These are phyloP conservation scores for Xerocomus cyaneibrunnescens DNA, from an alignment of 1,284 basidiomycete species.

Conservation along the genomic window DNA sequence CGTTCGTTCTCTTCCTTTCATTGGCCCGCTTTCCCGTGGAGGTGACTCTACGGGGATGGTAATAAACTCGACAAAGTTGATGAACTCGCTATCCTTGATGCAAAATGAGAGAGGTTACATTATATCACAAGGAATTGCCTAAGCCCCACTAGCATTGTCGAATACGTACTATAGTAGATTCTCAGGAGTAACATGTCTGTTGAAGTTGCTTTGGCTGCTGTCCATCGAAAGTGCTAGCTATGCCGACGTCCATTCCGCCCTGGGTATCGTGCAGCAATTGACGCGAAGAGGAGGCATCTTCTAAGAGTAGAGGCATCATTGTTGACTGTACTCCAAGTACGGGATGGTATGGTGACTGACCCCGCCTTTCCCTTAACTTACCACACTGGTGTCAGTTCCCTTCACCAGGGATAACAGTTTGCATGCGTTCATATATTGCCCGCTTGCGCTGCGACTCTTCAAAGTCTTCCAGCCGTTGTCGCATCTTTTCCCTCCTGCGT, in stretches of 20 bases:
- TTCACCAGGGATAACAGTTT: slow-evolving; percentile 43
- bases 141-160: too few species aligned
- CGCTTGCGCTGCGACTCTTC: slow-evolving; percentile 63
- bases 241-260: background rate
- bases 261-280: background rate
- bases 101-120: background rate
- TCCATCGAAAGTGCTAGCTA: slow-evolving; percentile 7
- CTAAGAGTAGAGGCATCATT: background rate
- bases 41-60: background rate
- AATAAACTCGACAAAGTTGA: background rate
- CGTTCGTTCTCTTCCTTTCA: background rate
- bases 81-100: background rate
- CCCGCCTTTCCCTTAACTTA: background rate
- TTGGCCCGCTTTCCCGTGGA: background rate
- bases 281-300: background rate
- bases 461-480: slow-evolving; percentile 64
- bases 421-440: slow-evolving; percentile 66
- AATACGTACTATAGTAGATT: slow-evolving; percentile 21
- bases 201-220: background rate
- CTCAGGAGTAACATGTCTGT: background rate
- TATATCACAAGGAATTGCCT: slow-evolving; percentile 6
- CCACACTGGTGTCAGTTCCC: slow-evolving; percentile 4
- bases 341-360: background rate
- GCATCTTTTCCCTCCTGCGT: slow-evolving; percentile 71
- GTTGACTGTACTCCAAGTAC: background rate